Base-by-base conservation (phyloP, 345 rosid species). In the Camelina sativa region DNA sequence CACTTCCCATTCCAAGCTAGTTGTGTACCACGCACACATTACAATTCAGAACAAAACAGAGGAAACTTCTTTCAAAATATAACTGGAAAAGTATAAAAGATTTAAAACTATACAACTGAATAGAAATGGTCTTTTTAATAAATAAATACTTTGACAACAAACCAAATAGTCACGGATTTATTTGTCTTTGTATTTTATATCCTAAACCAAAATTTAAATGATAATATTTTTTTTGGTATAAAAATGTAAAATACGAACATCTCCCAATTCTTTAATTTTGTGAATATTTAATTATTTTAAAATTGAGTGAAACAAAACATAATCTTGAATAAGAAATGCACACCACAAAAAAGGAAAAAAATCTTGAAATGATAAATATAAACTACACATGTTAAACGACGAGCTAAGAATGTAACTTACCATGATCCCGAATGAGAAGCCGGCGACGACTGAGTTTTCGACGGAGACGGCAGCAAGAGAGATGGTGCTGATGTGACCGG, bases 1-100 rank as follows among this genome's bases (percentile, higher is more conserved):
- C 95, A 61, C 98, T 94, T 69, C 98, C 98, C 98, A 94, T 94
- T 20, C 98, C 98, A 44, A 94, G 84, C 98, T 93, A 78, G 8
- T 72, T n/a, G 4, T 35, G 25, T 28, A 19, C 23, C 35, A 40
- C 5, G 20, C 22, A 44, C 11, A 22, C 46, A 11, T 46, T n/a
- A 72, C 34, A 37, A 35, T 4, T 20, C 62, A 38, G 23, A 34
- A 40, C 43, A 40, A 34, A 58, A 11, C 13, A 11, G 43, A 40
- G 43, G 5, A 3, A 40, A 40, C 1, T 4, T 60, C 0, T 3
- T n/a, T 10, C 0, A 30, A 56, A 12, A 30, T 34, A 59, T 4
- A 11, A 16, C 10, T 8, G 4, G 8, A 41, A 20, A 38, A 3
- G 2, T 8, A 23, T 34, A 22, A 22, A 6, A 44, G n/a, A 9